Evolutionary conservation across 2,329 filamentous ascomycete species (phyloP).

Genomic region (Diaporthe sp.): DNA sequence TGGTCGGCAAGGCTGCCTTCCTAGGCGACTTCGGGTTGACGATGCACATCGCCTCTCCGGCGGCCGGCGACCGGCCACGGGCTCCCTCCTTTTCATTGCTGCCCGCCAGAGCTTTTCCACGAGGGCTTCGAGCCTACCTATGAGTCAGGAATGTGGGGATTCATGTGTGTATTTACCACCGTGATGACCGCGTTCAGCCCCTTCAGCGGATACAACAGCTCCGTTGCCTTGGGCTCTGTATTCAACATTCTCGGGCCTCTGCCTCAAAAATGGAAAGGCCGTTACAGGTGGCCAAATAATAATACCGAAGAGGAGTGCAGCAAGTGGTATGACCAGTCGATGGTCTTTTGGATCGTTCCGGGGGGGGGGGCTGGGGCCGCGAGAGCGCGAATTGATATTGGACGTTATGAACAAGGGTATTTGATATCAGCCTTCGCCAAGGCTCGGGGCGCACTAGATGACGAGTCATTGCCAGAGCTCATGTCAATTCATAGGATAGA

Average conservation of each 20-base stretch:
- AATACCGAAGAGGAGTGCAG: neutral
- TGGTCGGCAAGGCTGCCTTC: neutral
- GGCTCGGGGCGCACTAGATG: neutral
- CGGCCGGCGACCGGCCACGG: neutral
- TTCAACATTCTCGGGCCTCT: neutral
- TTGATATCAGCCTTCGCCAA: neutral
- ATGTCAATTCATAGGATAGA: conserved; percentile 10
- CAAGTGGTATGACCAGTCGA: conserved; percentile 3
- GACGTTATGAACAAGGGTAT: conserved; percentile 9
- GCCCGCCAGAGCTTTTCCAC: conserved; percentile 11
- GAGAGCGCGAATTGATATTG: neutral
- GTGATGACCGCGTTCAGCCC: neutral
- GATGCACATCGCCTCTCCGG: neutral
- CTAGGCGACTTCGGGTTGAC: neutral
- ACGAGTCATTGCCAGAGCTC: neutral
- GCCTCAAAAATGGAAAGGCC: conserved; percentile 1
- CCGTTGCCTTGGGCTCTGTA: neutral
- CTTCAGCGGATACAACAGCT: neutral
- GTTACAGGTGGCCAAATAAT: neutral
- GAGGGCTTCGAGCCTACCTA: conserved; percentile 1
- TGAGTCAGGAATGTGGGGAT: conserved; percentile 14
- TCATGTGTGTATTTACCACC: conserved; percentile 3
- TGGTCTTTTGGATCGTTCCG: neutral
- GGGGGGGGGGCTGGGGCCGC: neutral
- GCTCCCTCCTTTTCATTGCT: neutral